Base-by-base conservation (phyloP, 2,329 filamentous ascomycete species). In the Microdochium nivale region DNA sequence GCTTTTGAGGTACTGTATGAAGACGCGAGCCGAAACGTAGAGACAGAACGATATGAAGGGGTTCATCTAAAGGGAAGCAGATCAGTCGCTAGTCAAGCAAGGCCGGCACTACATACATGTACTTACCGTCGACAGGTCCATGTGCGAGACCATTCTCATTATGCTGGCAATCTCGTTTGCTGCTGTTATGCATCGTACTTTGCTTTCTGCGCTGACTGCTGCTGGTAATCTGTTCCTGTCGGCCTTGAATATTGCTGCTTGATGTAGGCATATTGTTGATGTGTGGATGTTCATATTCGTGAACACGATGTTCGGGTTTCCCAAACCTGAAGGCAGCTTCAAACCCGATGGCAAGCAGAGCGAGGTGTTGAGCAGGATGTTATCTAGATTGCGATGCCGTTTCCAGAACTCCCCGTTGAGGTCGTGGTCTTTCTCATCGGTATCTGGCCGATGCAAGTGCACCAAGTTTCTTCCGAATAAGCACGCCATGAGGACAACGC, bases 201-300 rank as follows among this genome's bases (percentile, higher is more conserved):
- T 96, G 67, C 91, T 96, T 65, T 97, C 92, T 1, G 87, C 83
- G 56, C 88, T 85, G 47, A 96, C 85, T 19, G 86, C 84, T 1
- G 79, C 73, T 1, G 89, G 84, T 54, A 96, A 73, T 50, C 83
- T 81, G 67, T 96, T 87, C 70, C 90, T 94, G 61, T 97, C 92
- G 0, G 91, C 90, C 66, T 96, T 97, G 77, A 92, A 96, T 21
- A 99, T 97, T 25, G 94, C 94, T 2, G 92, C 94, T 70, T 99
- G 94, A 63, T 99, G 94, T n/a, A 99, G 74, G 66, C 92, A 97
- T 51, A 99, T 97, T 1, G 90, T 90, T 1, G 91, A 95, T 0
- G 94, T 96, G 65, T 97, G 91, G 30, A 99, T 90, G 64, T 88
- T 90, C 90, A 99, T 96, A 62, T 97, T 97, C 52, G 88, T 83